Evolutionary conservation across 352 stramenopile species (phyloP).

Genomic region (Globisporangium spinosum): DNA sequence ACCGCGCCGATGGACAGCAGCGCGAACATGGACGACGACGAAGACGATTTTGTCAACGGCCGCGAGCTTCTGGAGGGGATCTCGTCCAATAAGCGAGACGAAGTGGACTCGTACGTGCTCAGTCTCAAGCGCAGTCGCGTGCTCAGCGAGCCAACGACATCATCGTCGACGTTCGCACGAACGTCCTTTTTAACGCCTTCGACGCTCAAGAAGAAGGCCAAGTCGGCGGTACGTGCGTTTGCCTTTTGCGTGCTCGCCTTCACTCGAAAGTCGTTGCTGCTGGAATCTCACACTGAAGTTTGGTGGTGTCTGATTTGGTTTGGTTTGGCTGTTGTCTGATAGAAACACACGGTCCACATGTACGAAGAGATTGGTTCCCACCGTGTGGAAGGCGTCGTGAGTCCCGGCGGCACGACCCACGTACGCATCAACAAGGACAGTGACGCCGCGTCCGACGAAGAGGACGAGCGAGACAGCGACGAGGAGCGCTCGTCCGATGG

Average conservation of each 20-base stretch:
- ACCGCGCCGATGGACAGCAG: conserved; percentile 13
- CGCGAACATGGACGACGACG: conserved; percentile 30
- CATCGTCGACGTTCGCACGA: not conserved
- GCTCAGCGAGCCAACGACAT: conserved; percentile 4
- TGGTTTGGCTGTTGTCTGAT: conserved; percentile 7
- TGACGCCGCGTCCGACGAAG: conserved; percentile 43
- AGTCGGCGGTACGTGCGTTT: conserved; percentile 28
- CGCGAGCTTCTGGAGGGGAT: conserved; percentile 52
- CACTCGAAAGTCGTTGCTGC: not conserved
- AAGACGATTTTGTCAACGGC: conserved; percentile 37
- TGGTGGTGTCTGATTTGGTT: not conserved
- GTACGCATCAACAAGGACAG: conserved; percentile 45
- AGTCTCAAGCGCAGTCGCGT: conserved; percentile 55
- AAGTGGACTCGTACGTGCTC: conserved; percentile 77
- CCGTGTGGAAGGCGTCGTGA: conserved; percentile 51
- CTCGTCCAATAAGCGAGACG: conserved; percentile 51
- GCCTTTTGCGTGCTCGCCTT: not conserved
- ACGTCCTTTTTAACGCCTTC: conserved; percentile 13
- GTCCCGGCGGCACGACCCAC: conserved; percentile 56
- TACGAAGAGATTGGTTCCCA: conserved; percentile 40
- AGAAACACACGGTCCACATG: conserved; percentile 46
- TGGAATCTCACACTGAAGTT: not conserved
- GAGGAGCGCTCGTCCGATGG: conserved; percentile 30
- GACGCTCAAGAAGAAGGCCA: conserved; percentile 28
- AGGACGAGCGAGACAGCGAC: conserved; percentile 22